Conservation (phyloP, 371 early-diverging fungal genomes). For the Mucor lusitanicus region DNA sequence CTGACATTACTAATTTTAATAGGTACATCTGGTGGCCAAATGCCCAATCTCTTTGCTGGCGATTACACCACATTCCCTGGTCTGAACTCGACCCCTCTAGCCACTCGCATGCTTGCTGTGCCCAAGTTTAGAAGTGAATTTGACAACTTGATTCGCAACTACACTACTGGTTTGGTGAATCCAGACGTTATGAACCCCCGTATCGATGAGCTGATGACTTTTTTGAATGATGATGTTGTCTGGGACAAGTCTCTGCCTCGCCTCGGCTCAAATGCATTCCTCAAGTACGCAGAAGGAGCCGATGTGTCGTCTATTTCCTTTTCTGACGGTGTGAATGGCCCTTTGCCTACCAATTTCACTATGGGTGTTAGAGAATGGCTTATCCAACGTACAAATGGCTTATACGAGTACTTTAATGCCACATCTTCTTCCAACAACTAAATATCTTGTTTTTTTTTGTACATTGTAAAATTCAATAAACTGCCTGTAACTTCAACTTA, state of each 20-base stretch:
- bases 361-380: conserved; percentile 22
- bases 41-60: conserved; percentile 14
- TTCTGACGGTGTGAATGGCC: conserved; percentile 16
- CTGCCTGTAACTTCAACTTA: too few species aligned
- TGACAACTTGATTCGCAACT: conserved; percentile 7
- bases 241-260: conserved; percentile 29
- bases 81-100: conserved; percentile 21
- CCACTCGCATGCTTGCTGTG: conserved; percentile 16
- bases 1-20: neutral
- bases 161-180: conserved; percentile 13
- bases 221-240: conserved; percentile 25
- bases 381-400: neutral
- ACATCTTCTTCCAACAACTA: too few species aligned
- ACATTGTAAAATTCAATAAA: too few species aligned
- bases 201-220: conserved; percentile 16
- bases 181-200: neutral
- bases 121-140: conserved; percentile 19
- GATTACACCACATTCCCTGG: conserved; percentile 28
- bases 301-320: neutral
- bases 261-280: neutral
- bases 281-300: neutral
- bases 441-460: too few species aligned
- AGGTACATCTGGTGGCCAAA: neutral
- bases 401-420: conserved; percentile 3
- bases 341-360: neutral